Base-by-base conservation (phyloP, 2,329 filamentous ascomycete species). In the Monascus ruber region DNA sequence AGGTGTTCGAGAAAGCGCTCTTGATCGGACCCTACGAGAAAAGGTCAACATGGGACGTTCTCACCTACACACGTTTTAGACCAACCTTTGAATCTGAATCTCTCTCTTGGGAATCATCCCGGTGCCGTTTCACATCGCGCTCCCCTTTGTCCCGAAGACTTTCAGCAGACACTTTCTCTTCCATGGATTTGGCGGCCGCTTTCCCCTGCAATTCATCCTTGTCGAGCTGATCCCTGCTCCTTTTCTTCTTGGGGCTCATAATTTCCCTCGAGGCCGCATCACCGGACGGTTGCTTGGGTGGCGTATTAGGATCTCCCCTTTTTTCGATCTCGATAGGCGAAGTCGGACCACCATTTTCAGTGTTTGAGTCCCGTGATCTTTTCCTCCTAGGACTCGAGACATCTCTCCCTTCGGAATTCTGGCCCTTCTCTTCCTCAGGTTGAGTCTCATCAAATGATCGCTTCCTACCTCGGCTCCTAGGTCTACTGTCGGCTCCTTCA, bases 1-100 rank as follows among this genome's bases (percentile, higher is more conserved):
- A 64, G 24, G 61, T 58, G 42, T 66, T 68, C 34, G 62, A 55
- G 43, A 71, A 71, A 9, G 60, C 62, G 40, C 56, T 65, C 26
- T 55, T 46, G 5, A 59, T 44, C 27, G 59, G 47, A 24, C 46
- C 51, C 58, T 64, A 31, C 28, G 17, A 17, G 17, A 17, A 17
- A 17, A 17, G 17, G 17, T 17, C 17, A 17, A 17, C 17, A 17
- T 3, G 35, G 32, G 8, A n/a, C 9, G 17, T 34, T 29, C 5
- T 4, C 5, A 37, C 17, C n/a, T 35, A 26, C 31, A 33, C 26
- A 33, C 9, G 24, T 40, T 24, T 27, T 5, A 11, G 6, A 29
- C 43, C 35, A 26, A 58, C 59, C 45, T 58, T 55, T 24, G 37
- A 27, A 8, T 50, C 41, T 25, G 43, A 41, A 24, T 56, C 51